Conservation (phyloP, 371 early-diverging fungal species). For the Mucor saturninus region DNA sequence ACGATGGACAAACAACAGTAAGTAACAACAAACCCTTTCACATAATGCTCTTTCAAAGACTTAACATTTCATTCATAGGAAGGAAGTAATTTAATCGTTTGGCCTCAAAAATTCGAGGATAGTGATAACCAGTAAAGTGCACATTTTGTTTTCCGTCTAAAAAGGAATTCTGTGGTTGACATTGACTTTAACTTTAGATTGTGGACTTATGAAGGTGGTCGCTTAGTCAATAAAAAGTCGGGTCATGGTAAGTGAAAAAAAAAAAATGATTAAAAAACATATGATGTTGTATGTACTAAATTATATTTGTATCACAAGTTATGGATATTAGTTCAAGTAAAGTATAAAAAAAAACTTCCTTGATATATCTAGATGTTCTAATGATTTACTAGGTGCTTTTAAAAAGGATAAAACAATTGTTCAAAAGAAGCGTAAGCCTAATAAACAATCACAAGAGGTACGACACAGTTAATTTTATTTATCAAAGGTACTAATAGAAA, state of each 20-base stretch:
- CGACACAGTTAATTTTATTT: background rate
- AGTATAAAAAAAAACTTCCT: background rate
- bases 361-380: background rate
- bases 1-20: constrained; percentile 53
- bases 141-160: background rate
- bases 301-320: constrained; percentile 22
- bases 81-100: constrained; percentile 53
- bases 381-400: constrained; percentile 40
- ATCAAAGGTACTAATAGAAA: background rate
- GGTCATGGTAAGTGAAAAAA: constrained; percentile 42
- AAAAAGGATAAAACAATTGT: constrained; percentile 52
- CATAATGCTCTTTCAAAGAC: background rate
- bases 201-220: constrained; percentile 49
- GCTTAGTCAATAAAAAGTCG: constrained; percentile 52
- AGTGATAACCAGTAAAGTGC: constrained; percentile 53
- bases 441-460: constrained; percentile 50
- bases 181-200: constrained; percentile 26
- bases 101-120: constrained; percentile 59
- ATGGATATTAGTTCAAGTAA: constrained; percentile 50
- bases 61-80: constrained; percentile 26
- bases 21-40: background rate
- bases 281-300: constrained; percentile 10
- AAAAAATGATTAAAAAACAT: background rate
- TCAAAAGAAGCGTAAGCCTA: constrained; percentile 47
- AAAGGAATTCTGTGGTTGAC: background rate